Evolutionary conservation across 2,329 filamentous ascomycete species (phyloP), one percentile per base, ranked within the genome.

Genomic region (Beauveria medogensis): DNA sequence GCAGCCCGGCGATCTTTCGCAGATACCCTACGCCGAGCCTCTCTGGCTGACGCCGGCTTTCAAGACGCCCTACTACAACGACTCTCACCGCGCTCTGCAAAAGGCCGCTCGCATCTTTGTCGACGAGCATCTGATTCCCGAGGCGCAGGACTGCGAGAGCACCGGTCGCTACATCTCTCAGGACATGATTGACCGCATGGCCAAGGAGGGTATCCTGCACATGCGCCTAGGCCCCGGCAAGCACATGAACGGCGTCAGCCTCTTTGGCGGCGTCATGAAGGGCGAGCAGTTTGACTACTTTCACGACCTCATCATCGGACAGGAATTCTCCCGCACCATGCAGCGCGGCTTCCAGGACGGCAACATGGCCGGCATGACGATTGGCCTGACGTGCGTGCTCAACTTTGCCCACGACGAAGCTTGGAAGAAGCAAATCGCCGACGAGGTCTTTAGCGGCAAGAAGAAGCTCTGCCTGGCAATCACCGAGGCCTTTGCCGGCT

Each of bases 391-490:
- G 1, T 90, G 90, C 12, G 84, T 95, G 26, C 81, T 91, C 70
- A 88, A 93, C 77, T 95, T 87, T 80, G 83, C 89, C 72, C 84
- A 82, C 56, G 82, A 93, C 68, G 78, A 84, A 60, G 77, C 77
- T 47, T 82, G 90, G 67, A 87, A 86, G 75, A 81, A 86, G 66
- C 80, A 80, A 58, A 80, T 95, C 52, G 83, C 86, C 40, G 79
- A 85, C 41, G 89, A 94, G 68, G 87, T 91, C 51, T 82, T 95
- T 65, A 84, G 82, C 51, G 91, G 91, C 63, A 84, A 86, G 80
- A 94, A 94, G 83, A 92, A 92, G 80, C 91, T 94, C 71, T 93
- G 88, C 70, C 79, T 96, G 3, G 91, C 91, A 58, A 91, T 95
- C 69, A 94, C 91, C 1, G 91, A 96, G 74, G 91, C 91, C 0